Base-by-base conservation (phyloP, 2,329 filamentous ascomycete genomes). In the Sclerotinia glacialis region DNA sequence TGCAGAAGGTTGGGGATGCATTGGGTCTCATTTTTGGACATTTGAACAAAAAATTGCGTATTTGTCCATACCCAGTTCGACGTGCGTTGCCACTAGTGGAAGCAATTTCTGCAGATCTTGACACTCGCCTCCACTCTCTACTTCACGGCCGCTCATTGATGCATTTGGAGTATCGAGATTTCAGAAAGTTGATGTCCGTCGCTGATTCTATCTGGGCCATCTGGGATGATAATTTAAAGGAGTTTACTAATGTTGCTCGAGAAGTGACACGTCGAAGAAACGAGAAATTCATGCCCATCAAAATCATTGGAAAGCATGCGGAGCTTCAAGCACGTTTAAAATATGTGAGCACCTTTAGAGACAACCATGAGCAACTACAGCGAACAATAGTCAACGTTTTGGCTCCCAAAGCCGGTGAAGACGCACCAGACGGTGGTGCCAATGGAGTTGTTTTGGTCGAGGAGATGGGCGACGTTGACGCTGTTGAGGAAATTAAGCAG, bases 221-320 rank as follows among this genome's bases (percentile, higher is more conserved):
- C 12, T 99, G 95, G 95, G 95, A 99, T 73, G 93, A 96, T 65
- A 93, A 94, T 74, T 85, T 96, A 76, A 98, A 98, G 78, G 95
- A 98, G 73, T 99, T 99, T 76, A 98, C 94, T 21, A 97, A 97
- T 72, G 92, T 98, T 70, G 94, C 95, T 44, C 91, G 95, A 79
- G 96, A 99, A 75, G 93, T 96, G 8, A 97, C 92, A 3, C 87
- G 94, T 71, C 90, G 93, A 73, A 87, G 95, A 72, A 96, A 97
- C 75, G 96, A 98, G 78, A 97, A 96, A 77, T 99, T 99, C 78
- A 97, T 99, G 71, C 93, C 94, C 5, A 98, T 99, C 82, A 98
- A 98, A 81, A 93, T 99, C 77, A 86, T 84, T 71, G 90, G 93
- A 69, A 90, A 91, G 73, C 95, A 99, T 77, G 89, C 87, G 49